Conservation (phyloP, 1,284 basidiomycete species). For the Apiotrichum laibachii region DNA sequence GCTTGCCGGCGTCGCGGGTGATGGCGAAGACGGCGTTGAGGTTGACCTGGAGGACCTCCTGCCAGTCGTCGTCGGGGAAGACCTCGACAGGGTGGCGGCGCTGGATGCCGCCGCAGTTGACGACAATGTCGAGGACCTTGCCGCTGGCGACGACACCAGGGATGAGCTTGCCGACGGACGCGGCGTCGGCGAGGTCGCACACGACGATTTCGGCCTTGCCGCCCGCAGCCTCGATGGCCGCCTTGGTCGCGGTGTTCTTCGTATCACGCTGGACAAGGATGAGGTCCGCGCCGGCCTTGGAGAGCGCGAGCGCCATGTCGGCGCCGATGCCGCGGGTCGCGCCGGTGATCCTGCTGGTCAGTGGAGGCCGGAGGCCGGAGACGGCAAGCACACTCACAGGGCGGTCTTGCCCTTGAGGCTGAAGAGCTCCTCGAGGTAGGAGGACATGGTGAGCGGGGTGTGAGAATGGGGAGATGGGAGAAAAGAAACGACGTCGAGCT, state of each 20-base stretch:
- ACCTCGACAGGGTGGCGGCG: constrained; percentile 74
- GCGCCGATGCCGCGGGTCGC: constrained; percentile 51
- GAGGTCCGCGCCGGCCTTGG: constrained; percentile 68
- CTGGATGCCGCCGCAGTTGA: constrained; percentile 95
- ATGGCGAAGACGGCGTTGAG: constrained; percentile 53
- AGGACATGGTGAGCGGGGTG: constrained; percentile 2
- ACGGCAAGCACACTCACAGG: constrained; percentile 42
- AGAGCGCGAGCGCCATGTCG: constrained; percentile 53
- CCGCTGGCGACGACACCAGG: constrained; percentile 57
- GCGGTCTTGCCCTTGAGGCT: constrained; percentile 54
- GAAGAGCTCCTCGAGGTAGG: constrained; percentile 51
- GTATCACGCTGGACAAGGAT: constrained; percentile 69
- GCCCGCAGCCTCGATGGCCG: constrained; percentile 56
- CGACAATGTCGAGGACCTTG: constrained; percentile 71
- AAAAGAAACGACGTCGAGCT: background rate
- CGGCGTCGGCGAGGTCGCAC: constrained; percentile 71
- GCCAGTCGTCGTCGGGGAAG: constrained; percentile 84
- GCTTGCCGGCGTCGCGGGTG: constrained; percentile 51
- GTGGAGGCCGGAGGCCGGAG: background rate
- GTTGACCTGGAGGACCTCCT: constrained; percentile 66
- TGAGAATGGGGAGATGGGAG: background rate
- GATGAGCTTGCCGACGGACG: constrained; percentile 65
- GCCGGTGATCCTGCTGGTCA: constrained; percentile 42
- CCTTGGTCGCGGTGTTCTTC: constrained; percentile 60
- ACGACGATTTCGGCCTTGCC: constrained; percentile 59